A percentile compares a stretch with the other conserved stretches of the same genome.
These are phyloP conservation scores for Oryza meyeriana DNA, from an alignment of 176 grass and related monocot species.

Conservation along the genomic window DNA sequence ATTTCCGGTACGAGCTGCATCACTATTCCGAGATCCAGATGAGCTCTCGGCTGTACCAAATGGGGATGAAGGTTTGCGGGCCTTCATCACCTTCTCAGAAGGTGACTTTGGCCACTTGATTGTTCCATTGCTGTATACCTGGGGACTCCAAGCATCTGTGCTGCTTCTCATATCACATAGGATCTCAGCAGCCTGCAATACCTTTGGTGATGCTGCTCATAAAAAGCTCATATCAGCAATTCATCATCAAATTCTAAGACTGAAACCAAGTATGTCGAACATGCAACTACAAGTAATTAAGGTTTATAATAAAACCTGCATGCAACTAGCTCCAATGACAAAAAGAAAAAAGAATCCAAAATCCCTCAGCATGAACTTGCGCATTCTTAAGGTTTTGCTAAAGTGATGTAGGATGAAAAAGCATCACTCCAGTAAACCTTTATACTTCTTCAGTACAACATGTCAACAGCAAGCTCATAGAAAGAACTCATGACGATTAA, in stretches of 20 bases:
- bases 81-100: slow-evolving; percentile 70
- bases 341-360: not conserved
- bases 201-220: slow-evolving; percentile 43
- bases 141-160: slow-evolving; percentile 34
- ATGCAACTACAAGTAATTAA: not conserved
- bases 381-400: slow-evolving; percentile 13
- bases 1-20: slow-evolving; percentile 40
- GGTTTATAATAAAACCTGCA: slow-evolving; percentile 4
- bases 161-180: slow-evolving; percentile 63
- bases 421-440: slow-evolving; percentile 15
- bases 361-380: not conserved
- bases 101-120: slow-evolving; percentile 68
- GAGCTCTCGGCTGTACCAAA: slow-evolving; percentile 53
- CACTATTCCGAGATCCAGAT: slow-evolving; percentile 56
- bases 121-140: slow-evolving; percentile 46
- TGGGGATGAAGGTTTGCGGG: slow-evolving; percentile 55
- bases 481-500: slow-evolving; percentile 9
- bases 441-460: not conserved
- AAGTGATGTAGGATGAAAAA: slow-evolving; percentile 7
- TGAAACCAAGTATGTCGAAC: not conserved
- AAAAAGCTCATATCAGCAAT: slow-evolving; percentile 13
- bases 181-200: slow-evolving; percentile 69
- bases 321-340: slow-evolving; percentile 17
- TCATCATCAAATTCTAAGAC: not conserved
- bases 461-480: slow-evolving; percentile 14